Percentiles rank a stretch among this genome's conserved stretches.
Evolutionary conservation across 257 asterid genomes (phyloP).

Genomic region (Nicotiana otophora): DNA sequence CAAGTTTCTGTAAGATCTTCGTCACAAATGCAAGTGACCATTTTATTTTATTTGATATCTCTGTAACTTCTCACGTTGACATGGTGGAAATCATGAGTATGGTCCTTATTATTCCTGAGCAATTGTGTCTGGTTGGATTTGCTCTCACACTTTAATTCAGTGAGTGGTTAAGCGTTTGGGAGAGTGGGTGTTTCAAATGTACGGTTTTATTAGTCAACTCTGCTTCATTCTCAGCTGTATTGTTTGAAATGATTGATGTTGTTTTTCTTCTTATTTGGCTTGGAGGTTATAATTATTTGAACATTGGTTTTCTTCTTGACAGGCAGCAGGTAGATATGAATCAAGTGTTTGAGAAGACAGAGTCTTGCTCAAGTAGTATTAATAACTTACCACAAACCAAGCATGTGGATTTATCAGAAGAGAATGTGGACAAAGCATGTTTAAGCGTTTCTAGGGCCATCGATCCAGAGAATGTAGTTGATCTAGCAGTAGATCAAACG

Average conservation of each 20-base stretch:
- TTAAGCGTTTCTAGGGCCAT: slow-evolving; percentile 51
- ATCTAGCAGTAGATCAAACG: slow-evolving; percentile 42
- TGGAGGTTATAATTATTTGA: neutral
- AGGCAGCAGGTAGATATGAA: slow-evolving; percentile 79
- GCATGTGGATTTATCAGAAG: slow-evolving; percentile 82
- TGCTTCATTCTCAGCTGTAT: neutral
- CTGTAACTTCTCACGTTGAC: neutral
- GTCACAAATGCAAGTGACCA: neutral
- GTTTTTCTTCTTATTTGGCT: neutral
- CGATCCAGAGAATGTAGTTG: slow-evolving; percentile 39
- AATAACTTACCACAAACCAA: slow-evolving; percentile 58
- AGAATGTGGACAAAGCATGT: slow-evolving; percentile 93
- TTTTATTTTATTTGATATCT: neutral
- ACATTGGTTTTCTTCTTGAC: slow-evolving; percentile 23
- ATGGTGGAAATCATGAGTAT: neutral
- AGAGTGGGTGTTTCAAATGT: neutral
- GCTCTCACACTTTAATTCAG: neutral
- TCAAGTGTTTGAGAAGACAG: slow-evolving; percentile 63
- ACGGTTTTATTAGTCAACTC: neutral
- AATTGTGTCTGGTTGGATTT: neutral
- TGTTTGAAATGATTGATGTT: neutral
- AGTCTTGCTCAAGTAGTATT: slow-evolving; percentile 53
- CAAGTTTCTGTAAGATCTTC: neutral
- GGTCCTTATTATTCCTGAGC: neutral
- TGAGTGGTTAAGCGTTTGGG: neutral